phyloP scores from a whole-genome alignment of 1,139 yeast species.

The Pichia inconspicua region DNA sequence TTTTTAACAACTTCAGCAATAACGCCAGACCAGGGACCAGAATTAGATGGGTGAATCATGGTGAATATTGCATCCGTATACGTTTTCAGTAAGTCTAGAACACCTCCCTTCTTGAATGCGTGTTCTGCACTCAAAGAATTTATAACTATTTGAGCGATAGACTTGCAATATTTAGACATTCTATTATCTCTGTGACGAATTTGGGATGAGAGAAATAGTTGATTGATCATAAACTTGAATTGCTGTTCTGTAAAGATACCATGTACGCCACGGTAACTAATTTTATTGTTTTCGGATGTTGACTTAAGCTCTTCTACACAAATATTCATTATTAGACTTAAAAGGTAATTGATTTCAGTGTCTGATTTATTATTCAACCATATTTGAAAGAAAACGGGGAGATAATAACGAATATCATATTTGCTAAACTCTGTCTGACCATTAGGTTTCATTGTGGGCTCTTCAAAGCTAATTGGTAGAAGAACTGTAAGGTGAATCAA shows the following conservation, averaged over 20 bases:
- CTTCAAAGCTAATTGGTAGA: constrained; percentile 36
- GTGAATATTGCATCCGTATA: constrained; percentile 70
- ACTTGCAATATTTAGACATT: constrained; percentile 25
- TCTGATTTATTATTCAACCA: constrained; percentile 63
- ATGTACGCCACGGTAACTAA: constrained; percentile 33
- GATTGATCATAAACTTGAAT: constrained; percentile 50
- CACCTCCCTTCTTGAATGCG: constrained; percentile 35
- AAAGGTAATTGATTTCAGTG: constrained; percentile 57
- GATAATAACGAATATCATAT: constrained; percentile 44
- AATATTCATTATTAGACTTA: constrained; percentile 59
- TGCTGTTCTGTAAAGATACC: constrained; percentile 65
- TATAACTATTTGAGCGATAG: constrained; percentile 53
- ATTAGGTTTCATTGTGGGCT: constrained; percentile 13
- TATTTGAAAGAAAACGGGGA: constrained; percentile 62
- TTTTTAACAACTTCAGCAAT: constrained; percentile 58
- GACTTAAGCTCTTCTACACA: constrained; percentile 42
- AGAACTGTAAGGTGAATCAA: constrained; percentile 49
- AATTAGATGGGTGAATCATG: constrained; percentile 85
- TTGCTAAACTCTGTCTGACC: constrained; percentile 27
- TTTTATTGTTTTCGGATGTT: constrained; percentile 28
- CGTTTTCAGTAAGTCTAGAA: constrained; percentile 46
- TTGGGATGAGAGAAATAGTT: constrained; percentile 38
- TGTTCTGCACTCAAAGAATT: constrained; percentile 54
- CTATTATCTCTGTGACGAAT: constrained; percentile 21
- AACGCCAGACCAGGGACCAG: constrained; percentile 75